phyloP scores from a whole-genome alignment of 352 stramenopile species.

The Stephanocyclus meneghinianus region DNA sequence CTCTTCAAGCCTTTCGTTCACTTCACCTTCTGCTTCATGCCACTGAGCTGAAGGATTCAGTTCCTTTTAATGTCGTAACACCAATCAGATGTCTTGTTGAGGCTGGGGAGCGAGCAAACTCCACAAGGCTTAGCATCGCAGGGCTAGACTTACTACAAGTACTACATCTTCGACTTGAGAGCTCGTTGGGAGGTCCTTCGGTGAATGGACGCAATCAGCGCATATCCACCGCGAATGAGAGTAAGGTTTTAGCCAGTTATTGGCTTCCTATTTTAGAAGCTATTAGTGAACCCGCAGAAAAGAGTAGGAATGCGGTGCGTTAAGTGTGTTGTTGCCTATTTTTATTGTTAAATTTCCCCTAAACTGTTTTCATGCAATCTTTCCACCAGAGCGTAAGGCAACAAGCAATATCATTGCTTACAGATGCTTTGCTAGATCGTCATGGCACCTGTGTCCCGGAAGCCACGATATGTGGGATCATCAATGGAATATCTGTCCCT shows the following conservation, averaged over 20 bases:
- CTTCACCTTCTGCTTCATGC: constrained; percentile 77
- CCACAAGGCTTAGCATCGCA: constrained; percentile 46
- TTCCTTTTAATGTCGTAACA: constrained; percentile 53
- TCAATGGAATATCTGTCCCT: constrained; percentile 69
- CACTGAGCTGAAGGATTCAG: constrained; percentile 61
- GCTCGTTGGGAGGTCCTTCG: constrained; percentile 10
- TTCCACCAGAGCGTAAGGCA: constrained; percentile 58
- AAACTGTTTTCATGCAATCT: not conserved
- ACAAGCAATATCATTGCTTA: constrained; percentile 77
- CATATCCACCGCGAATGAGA: constrained; percentile 24
- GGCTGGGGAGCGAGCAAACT: constrained; percentile 42
- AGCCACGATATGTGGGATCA: constrained; percentile 46
- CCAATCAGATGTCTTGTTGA: constrained; percentile 42
- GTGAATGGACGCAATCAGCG: not conserved
- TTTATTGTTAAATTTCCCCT: constrained; percentile 18
- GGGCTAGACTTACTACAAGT: constrained; percentile 67
- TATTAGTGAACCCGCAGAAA: constrained; percentile 63
- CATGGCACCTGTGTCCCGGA: constrained; percentile 53
- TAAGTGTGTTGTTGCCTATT: not conserved
- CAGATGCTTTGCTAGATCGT: constrained; percentile 74
- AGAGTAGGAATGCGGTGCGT: constrained; percentile 62
- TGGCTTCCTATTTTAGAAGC: constrained; percentile 68
- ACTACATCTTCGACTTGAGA: constrained; percentile 56
- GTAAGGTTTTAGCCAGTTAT: constrained; percentile 50
- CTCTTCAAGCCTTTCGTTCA: constrained; percentile 75